Conservation (phyloP, 305 asterid genomes). For the Fraxinus floribunda region DNA sequence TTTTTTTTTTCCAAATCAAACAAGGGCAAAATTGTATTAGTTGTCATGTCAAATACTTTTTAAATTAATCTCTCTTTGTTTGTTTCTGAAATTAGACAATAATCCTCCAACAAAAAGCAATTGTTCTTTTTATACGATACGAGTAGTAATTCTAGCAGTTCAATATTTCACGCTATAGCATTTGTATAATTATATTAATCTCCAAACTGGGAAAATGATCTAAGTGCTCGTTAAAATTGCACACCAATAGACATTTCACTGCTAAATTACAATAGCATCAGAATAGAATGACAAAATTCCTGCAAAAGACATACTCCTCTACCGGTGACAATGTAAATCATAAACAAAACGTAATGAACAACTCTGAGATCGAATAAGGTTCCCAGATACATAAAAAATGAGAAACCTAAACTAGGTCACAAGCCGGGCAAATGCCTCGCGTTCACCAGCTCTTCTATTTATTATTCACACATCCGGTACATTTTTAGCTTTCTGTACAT, state of each 20-base stretch:
- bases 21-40: background rate
- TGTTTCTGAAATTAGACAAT: background rate
- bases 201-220: background rate
- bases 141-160: background rate
- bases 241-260: background rate
- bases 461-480: background rate
- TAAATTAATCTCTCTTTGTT: background rate
- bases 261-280: background rate
- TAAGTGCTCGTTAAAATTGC: background rate
- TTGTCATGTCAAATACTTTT: background rate
- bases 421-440: background rate
- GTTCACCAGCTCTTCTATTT: background rate
- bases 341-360: background rate
- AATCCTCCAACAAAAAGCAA: background rate
- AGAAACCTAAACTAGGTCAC: constrained; percentile 1
- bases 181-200: background rate
- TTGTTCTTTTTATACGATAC: background rate
- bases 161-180: background rate
- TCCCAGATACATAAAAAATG: background rate
- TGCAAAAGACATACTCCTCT: background rate
- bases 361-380: background rate
- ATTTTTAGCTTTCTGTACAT: background rate
- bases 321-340: background rate
- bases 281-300: background rate
- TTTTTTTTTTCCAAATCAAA: background rate